Percentiles rank a stretch among this genome's conserved stretches.
These are phyloP conservation scores for Anisogramma anomala DNA, from an alignment of 2,329 filamentous ascomycete genomes.

Conservation along the genomic window DNA sequence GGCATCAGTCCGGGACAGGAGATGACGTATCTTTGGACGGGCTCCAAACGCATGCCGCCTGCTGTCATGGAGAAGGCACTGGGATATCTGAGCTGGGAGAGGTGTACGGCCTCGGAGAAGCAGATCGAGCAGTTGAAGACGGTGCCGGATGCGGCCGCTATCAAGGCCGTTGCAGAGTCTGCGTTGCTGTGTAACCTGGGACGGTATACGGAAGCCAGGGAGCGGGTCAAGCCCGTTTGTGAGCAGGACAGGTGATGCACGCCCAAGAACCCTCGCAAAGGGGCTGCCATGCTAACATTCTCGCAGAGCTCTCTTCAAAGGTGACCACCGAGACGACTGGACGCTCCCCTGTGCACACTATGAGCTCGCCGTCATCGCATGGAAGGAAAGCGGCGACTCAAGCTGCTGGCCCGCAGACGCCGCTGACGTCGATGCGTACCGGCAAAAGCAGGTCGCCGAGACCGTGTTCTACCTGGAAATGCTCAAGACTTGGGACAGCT, in stretches of 20 bases:
- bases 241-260: conserved; percentile 46
- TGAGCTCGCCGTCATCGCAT: conserved; percentile 72
- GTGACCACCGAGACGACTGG: conserved; percentile 56
- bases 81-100: conserved; percentile 49
- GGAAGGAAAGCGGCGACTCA: conserved; percentile 51
- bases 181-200: conserved; percentile 54
- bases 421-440: conserved; percentile 25
- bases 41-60: conserved; percentile 65
- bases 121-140: conserved; percentile 35
- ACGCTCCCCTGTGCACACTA: conserved; percentile 66
- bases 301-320: conserved; percentile 42
- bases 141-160: conserved; percentile 48
- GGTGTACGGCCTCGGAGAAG: conserved; percentile 42
- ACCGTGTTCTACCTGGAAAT: conserved; percentile 56
- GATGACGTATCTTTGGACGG: conserved; percentile 92
- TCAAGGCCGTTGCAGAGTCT: conserved; percentile 55
- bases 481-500: conserved; percentile 58
- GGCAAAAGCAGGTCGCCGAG: conserved; percentile 41
- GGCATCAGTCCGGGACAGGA: conserved; percentile 74
- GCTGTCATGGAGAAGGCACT: conserved; percentile 54
- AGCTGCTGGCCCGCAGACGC: conserved; percentile 18
- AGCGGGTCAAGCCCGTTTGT: conserved; percentile 54
- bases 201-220: conserved; percentile 51
- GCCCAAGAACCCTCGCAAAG: not conserved
- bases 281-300: not conserved